These are phyloP conservation scores for Phytophthora capsici DNA, from an alignment of 352 stramenopile genomes.

Conservation along the genomic window DNA sequence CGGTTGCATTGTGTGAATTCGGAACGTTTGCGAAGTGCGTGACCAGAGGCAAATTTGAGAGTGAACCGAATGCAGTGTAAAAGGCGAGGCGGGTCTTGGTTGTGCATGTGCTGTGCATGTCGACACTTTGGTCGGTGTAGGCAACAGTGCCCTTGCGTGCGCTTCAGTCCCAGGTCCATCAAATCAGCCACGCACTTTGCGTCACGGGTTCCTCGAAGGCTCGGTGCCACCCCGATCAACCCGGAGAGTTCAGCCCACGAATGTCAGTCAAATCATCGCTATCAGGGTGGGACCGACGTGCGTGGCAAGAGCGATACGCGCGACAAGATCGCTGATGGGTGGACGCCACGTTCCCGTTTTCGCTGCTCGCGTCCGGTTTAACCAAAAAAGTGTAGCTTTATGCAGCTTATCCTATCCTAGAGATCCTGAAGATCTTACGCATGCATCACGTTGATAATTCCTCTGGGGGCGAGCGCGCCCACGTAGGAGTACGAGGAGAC, in stretches of 20 bases:
- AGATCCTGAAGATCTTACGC: constrained; percentile 1
- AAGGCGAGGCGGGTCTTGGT: not conserved
- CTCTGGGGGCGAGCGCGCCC: constrained; percentile 36
- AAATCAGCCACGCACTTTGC: constrained; percentile 17
- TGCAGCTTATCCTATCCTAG: constrained; percentile 21
- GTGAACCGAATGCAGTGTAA: constrained; percentile 9
- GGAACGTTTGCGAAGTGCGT: not conserved
- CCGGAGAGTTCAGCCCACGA: constrained; percentile 17
- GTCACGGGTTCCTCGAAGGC: constrained; percentile 22
- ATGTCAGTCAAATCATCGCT: constrained; percentile 21
- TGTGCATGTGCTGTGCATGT: not conserved
- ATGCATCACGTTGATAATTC: constrained; percentile 42
- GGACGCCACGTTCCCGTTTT: constrained; percentile 25
- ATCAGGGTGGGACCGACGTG: constrained; percentile 20
- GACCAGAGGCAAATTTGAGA: constrained; percentile 19
- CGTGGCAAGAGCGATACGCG: constrained; percentile 7
- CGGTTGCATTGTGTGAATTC: constrained; percentile 6
- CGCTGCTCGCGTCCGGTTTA: constrained; percentile 12
- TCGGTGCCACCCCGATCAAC: constrained; percentile 13
- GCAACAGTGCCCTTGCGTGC: constrained; percentile 32
- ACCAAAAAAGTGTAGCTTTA: constrained; percentile 26
- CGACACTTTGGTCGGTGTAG: constrained; percentile 1
- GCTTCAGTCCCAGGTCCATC: constrained; percentile 1
- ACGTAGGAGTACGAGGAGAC: constrained; percentile 25
- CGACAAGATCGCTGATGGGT: constrained; percentile 28